These are phyloP conservation scores for Cantharellus cinnabarinus DNA, from an alignment of 768 basidiomycete species.

Conservation along the genomic window DNA sequence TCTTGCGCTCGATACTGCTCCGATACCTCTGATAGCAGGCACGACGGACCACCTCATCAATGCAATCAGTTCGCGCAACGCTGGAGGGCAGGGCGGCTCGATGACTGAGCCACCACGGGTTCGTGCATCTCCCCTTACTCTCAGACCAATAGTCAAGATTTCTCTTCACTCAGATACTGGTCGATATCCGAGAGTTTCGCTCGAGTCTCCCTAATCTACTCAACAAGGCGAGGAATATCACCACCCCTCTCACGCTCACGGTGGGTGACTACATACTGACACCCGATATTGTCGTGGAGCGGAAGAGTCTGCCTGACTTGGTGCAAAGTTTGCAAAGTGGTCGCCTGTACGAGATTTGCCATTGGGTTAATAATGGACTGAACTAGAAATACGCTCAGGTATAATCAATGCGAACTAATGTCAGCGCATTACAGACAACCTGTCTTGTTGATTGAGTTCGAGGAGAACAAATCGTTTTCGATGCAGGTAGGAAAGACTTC, in stretches of 20 bases:
- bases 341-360: constrained; percentile 44
- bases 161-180: background rate
- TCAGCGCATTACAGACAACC: constrained; percentile 89
- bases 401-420: constrained; percentile 95
- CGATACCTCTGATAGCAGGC: constrained; percentile 5
- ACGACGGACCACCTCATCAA: constrained; percentile 29
- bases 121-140: constrained; percentile 3
- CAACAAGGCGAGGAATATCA: constrained; percentile 56
- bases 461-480: constrained; percentile 89
- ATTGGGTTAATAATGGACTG: background rate
- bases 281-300: constrained; percentile 88
- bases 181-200: constrained; percentile 86
- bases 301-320: constrained; percentile 85
- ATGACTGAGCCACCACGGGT: constrained; percentile 47
- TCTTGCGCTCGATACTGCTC: constrained; percentile 40
- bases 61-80: constrained; percentile 67
- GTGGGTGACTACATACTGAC: constrained; percentile 93
- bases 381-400: constrained; percentile 26
- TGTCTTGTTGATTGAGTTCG: constrained; percentile 86
- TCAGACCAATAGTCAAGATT: background rate
- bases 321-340: constrained; percentile 89
- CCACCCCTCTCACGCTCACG: constrained; percentile 81
- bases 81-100: constrained; percentile 59
- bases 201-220: constrained; percentile 79
- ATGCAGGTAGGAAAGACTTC: constrained; percentile 38